phyloP scores from a whole-genome alignment of 2,329 filamentous ascomycete genomes.

The Ophiostoma australiae region DNA sequence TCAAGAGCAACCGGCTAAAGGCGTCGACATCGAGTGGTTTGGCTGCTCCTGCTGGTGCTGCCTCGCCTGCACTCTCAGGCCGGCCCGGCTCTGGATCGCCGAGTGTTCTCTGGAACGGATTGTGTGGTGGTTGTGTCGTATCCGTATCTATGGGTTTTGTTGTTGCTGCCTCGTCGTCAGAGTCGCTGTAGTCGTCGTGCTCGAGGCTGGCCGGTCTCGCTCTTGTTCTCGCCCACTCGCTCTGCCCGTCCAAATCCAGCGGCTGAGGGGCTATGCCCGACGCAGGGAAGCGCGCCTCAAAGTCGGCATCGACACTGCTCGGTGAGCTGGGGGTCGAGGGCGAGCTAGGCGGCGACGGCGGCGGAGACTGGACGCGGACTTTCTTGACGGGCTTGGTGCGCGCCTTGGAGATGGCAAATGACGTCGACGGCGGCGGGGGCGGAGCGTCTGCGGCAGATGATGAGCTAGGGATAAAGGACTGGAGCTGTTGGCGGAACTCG shows the following conservation, averaged over 20 bases:
- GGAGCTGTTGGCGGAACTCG: constrained; percentile 33
- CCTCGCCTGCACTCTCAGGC: constrained; percentile 29
- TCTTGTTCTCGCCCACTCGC: neutral
- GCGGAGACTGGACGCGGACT: constrained; percentile 62
- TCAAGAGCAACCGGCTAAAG: constrained; percentile 71
- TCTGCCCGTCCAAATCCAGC: neutral
- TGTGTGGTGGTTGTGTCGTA: constrained; percentile 36
- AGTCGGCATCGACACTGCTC: constrained; percentile 30
- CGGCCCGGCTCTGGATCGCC: constrained; percentile 44
- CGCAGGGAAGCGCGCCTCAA: constrained; percentile 32
- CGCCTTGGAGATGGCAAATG: constrained; percentile 34
- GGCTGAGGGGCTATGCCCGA: constrained; percentile 1
- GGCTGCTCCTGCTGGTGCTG: constrained; percentile 30
- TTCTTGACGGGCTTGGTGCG: constrained; percentile 59
- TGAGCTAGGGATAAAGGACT: constrained; percentile 32
- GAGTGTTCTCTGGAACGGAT: constrained; percentile 54
- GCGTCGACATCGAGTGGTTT: constrained; percentile 66
- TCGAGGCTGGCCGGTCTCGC: neutral
- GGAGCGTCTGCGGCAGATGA: constrained; percentile 26
- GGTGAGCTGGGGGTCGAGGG: constrained; percentile 28
- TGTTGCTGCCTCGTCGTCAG: neutral
- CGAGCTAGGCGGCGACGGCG: constrained; percentile 55
- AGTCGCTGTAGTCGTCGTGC: constrained; percentile 27
- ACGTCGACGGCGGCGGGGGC: constrained; percentile 36
- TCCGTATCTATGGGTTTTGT: neutral